A percentile compares a stretch with the other conserved stretches of the same genome.
Evolutionary conservation across 345 rosid species (phyloP).

Genomic region (Triadica sebifera): DNA sequence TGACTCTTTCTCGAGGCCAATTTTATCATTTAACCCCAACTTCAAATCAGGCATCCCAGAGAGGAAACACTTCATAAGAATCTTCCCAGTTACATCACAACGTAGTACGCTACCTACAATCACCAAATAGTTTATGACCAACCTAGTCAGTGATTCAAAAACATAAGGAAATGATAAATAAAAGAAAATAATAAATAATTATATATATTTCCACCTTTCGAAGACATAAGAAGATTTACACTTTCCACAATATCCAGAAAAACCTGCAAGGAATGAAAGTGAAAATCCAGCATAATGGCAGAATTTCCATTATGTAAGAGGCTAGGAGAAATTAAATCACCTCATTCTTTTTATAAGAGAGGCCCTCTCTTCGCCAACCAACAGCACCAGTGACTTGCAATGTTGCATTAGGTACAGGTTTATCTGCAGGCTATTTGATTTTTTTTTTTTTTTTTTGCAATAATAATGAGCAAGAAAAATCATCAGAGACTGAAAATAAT

Average conservation of each 20-base stretch:
- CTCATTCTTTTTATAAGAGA: slow-evolving; percentile 93
- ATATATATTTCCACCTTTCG: slow-evolving; percentile 57
- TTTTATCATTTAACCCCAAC: slow-evolving; percentile 96
- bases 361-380: slow-evolving; percentile 99
- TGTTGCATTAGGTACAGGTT: slow-evolving; percentile 96
- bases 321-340: slow-evolving; percentile 34
- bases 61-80: slow-evolving; percentile 97
- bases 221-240: slow-evolving; percentile 97
- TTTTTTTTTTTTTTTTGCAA: slow-evolving; percentile 15
- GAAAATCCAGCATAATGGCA: slow-evolving; percentile 17
- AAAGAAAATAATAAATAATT: slow-evolving; percentile 1
- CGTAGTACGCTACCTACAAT: slow-evolving; percentile 81
- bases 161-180: neutral
- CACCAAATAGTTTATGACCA: slow-evolving; percentile 23
- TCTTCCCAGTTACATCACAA: slow-evolving; percentile 97
- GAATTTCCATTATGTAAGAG: slow-evolving; percentile 6
- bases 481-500: neutral
- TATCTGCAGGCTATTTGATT: slow-evolving; percentile 64
- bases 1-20: slow-evolving; percentile 98
- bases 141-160: neutral
- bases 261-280: slow-evolving; percentile 51
- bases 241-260: slow-evolving; percentile 99
- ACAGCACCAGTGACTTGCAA: slow-evolving; percentile 99
- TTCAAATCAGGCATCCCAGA: slow-evolving; percentile 99
- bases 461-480: neutral